These are phyloP conservation scores for Takashimella koratensis DNA, from an alignment of 1,284 basidiomycete genomes.

Conservation along the genomic window DNA sequence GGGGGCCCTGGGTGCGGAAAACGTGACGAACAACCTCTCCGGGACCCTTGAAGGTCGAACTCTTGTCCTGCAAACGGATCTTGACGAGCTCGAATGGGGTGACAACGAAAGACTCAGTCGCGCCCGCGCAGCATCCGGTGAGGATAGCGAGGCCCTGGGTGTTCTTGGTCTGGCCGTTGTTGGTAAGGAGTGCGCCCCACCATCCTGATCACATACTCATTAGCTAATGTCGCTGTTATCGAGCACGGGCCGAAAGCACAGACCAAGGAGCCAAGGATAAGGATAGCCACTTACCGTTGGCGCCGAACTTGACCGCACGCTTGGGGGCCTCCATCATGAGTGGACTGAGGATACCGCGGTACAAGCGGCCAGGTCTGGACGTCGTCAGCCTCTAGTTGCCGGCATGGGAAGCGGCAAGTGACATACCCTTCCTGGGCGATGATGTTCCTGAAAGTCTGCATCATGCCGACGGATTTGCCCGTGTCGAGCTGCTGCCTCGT, in stretches of 20 bases:
- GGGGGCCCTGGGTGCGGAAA: conserved; percentile 68
- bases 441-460: conserved; percentile 65
- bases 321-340: conserved; percentile 96
- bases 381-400: conserved; percentile 5
- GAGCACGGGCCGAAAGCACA: background rate
- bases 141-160: conserved; percentile 78
- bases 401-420: background rate
- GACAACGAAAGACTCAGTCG: conserved; percentile 81
- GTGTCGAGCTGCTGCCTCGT: conserved; percentile 95
- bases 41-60: conserved; percentile 81
- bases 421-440: conserved; percentile 63
- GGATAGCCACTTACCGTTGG: conserved; percentile 33
- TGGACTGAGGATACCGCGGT: conserved; percentile 91
- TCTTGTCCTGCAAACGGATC: conserved; percentile 89
- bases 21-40: conserved; percentile 82
- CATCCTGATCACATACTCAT: conserved; percentile 65
- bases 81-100: conserved; percentile 98
- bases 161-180: conserved; percentile 72
- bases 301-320: conserved; percentile 82
- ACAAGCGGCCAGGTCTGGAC: conserved; percentile 70
- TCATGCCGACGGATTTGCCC: conserved; percentile 73
- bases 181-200: conserved; percentile 69
- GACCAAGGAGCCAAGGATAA: background rate
- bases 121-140: conserved; percentile 91
- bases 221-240: no score